These are phyloP conservation scores for Euphorbia celastroides DNA, from an alignment of 441 rosid species.

Conservation along the genomic window DNA sequence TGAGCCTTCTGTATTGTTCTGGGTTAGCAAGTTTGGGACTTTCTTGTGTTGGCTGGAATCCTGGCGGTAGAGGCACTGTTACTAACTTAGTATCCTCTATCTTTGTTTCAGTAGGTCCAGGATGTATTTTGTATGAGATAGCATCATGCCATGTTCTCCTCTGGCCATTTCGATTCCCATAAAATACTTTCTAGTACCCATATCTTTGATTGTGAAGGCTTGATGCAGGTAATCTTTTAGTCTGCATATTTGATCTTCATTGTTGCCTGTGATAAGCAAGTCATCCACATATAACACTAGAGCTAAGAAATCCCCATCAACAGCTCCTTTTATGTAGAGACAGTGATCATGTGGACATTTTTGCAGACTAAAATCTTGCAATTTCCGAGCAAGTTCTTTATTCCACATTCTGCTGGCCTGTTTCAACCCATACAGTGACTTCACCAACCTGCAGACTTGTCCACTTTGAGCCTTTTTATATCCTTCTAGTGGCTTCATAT, in stretches of 20 bases:
- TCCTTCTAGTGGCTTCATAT: not conserved
- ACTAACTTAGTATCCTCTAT: not conserved
- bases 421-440: not conserved
- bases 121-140: not conserved
- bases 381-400: not conserved
- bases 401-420: not conserved
- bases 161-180: not conserved
- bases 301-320: not conserved
- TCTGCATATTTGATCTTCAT: not conserved
- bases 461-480: not conserved
- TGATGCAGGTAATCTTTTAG: not conserved
- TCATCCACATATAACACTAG: not conserved
- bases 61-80: not conserved
- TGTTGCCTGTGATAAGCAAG: not conserved
- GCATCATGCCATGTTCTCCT: not conserved
- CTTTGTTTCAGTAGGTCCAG: no score
- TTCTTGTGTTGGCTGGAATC: not conserved
- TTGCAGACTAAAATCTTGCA: no score
- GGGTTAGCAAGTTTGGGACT: not conserved
- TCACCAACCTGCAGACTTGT: not conserved
- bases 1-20: not conserved
- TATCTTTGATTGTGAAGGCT: not conserved
- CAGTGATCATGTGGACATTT: not conserved
- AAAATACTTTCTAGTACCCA: not conserved
- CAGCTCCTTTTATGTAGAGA: not conserved